phyloP scores from a whole-genome alignment of 805 yeast species.

The Cyberlindnera mrakii region DNA sequence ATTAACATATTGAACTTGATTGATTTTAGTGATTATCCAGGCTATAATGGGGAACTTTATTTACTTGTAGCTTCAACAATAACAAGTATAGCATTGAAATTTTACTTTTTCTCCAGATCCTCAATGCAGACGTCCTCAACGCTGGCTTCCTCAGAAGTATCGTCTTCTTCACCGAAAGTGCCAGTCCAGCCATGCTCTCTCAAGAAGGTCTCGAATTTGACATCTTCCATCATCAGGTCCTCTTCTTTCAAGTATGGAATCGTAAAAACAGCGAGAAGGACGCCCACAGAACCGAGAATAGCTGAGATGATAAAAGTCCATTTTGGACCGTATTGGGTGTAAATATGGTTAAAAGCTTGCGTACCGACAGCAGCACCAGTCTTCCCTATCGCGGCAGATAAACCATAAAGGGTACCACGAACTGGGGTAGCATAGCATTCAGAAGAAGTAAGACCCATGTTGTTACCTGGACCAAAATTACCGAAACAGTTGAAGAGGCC shows the following conservation, averaged over 20 bases:
- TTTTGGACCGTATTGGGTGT: conserved; percentile 51
- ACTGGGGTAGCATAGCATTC: conserved; percentile 74
- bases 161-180: conserved; percentile 28
- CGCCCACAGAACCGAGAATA: conserved; percentile 60
- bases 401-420: conserved; percentile 69
- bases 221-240: conserved; percentile 63
- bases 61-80: no score
- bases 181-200: conserved; percentile 54
- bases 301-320: conserved; percentile 85
- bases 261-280: conserved; percentile 49
- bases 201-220: conserved; percentile 53
- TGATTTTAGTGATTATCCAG: no score
- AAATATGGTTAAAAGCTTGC: conserved; percentile 63
- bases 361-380: conserved; percentile 85
- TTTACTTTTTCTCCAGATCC: conserved; percentile 4
- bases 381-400: conserved; percentile 76
- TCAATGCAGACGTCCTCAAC: conserved; percentile 2
- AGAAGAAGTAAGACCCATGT: conserved; percentile 60
- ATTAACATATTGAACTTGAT: no score
- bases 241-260: conserved; percentile 66
- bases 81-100: neutral
- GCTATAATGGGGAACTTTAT: neutral
- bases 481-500: conserved; percentile 68
- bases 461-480: conserved; percentile 75
- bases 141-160: conserved; percentile 6